These are phyloP conservation scores for Phlyctochytrium arcticum DNA, from an alignment of 192 early-diverging fungal species.

Conservation along the genomic window DNA sequence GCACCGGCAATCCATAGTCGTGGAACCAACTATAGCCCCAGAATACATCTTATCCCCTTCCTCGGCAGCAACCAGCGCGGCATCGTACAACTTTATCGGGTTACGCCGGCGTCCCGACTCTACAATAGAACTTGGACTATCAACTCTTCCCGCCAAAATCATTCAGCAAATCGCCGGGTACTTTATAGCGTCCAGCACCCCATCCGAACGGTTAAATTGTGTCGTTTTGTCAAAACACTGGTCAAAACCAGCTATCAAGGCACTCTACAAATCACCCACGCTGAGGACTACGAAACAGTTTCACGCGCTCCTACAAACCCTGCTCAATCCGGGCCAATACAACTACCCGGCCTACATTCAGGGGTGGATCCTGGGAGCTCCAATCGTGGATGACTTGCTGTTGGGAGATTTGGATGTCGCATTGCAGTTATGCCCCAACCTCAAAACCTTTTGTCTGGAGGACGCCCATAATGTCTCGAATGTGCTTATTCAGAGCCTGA, in stretches of 20 bases:
- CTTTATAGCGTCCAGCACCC: not conserved
- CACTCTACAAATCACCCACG: constrained; percentile 9
- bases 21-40: no score
- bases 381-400: constrained; percentile 13
- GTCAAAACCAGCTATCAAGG: not conserved
- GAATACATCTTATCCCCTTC: no score
- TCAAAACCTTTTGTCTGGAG: constrained; percentile 10
- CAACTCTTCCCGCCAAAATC: not conserved
- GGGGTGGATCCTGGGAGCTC: not conserved
- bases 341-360: constrained; percentile 9
- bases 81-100: no score
- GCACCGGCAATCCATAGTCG: no score
- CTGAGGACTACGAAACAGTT: constrained; percentile 12
- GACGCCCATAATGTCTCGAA: constrained; percentile 17
- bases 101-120: no score
- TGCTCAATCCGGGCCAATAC: constrained; percentile 5
- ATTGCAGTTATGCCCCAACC: constrained; percentile 31
- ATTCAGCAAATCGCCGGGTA: not conserved
- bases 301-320: constrained; percentile 12
- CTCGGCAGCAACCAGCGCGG: no score
- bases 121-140: not conserved
- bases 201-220: not conserved
- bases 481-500: constrained; percentile 29
- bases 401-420: constrained; percentile 42
- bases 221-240: not conserved